A percentile compares a stretch with the other conserved stretches of the same genome.
These are phyloP conservation scores for Elsinoe australis DNA, from an alignment of 2,329 filamentous ascomycete species.

Conservation along the genomic window DNA sequence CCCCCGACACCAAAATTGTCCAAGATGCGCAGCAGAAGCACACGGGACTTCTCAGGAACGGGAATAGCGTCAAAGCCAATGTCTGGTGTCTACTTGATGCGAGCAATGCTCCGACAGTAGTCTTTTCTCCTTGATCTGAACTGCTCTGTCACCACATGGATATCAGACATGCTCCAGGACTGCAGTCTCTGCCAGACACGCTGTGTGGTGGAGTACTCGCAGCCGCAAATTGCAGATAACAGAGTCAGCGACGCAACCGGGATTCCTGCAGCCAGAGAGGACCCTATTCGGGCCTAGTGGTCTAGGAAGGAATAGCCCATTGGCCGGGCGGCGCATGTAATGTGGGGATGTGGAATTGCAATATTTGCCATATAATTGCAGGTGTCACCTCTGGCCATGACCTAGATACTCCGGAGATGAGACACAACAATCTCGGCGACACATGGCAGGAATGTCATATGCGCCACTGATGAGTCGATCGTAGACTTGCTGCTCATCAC, in stretches of 20 bases:
- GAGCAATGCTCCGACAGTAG: too few relatives aligned
- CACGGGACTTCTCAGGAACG: conserved; percentile 7
- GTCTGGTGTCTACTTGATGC: too few relatives aligned
- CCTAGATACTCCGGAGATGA: conserved; percentile 3
- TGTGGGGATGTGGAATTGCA: conserved; percentile 12
- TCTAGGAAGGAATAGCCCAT: conserved; percentile 4
- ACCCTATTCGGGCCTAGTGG: conserved; percentile 11
- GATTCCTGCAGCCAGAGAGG: conserved; percentile 1
- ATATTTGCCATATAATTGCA: conserved; percentile 1
- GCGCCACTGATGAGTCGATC: conserved; percentile 2
- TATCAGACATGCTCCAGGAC: too few relatives aligned
- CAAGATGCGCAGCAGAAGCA: conserved; percentile 9
- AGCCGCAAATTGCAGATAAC: conserved; percentile 6
- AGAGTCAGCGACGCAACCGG: conserved; percentile 3
- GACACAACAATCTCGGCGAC: conserved; percentile 12
- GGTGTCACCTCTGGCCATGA: neutral
- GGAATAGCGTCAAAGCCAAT: conserved; percentile 14
- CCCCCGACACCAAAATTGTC: neutral
- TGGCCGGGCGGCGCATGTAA: conserved; percentile 2
- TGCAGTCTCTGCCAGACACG: neutral
- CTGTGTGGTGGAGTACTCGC: neutral
- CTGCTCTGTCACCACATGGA: too few relatives aligned
- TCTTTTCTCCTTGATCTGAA: too few relatives aligned
- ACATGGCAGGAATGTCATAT: neutral
- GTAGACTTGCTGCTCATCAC: neutral